Percentiles rank a stretch among this genome's conserved stretches.
Conservation (phyloP, 805 yeast genomes). For the Phaffomyces thermotolerans region DNA sequence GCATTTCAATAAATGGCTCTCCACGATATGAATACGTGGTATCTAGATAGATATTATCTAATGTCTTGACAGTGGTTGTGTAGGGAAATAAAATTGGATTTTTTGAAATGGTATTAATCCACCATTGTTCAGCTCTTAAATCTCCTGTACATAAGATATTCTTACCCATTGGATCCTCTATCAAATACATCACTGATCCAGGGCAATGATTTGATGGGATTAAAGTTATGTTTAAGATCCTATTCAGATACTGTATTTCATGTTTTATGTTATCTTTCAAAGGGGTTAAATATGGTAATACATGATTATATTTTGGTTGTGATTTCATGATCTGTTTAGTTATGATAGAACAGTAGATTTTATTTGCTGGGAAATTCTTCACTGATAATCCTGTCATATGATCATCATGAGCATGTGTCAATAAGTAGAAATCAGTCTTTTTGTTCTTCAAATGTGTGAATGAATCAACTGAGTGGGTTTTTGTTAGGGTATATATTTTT, state of each 20-base stretch:
- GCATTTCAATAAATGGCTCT: slow-evolving; percentile 41
- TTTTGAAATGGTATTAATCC: slow-evolving; percentile 32
- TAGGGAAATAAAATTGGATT: slow-evolving; percentile 39
- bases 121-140: slow-evolving; percentile 48
- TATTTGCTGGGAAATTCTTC: slow-evolving; percentile 30
- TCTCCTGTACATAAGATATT: slow-evolving; percentile 51
- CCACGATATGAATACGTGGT: slow-evolving; percentile 45
- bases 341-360: slow-evolving; percentile 40
- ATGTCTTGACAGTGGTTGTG: slow-evolving; percentile 22
- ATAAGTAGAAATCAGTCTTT: slow-evolving; percentile 22
- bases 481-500: slow-evolving; percentile 6
- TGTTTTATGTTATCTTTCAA: slow-evolving; percentile 12
- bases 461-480: slow-evolving; percentile 7
- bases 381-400: slow-evolving; percentile 42
- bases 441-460: slow-evolving; percentile 21
- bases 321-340: slow-evolving; percentile 25
- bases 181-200: slow-evolving; percentile 48
- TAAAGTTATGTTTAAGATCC: slow-evolving; percentile 30
- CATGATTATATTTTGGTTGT: slow-evolving; percentile 6
- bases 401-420: slow-evolving; percentile 51
- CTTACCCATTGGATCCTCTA: slow-evolving; percentile 24
- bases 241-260: slow-evolving; percentile 16
- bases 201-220: slow-evolving; percentile 53
- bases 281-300: slow-evolving; percentile 13
- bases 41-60: slow-evolving; percentile 46